These are phyloP conservation scores for Nakaseomyces nivariensis DNA, from an alignment of 1,139 yeast species.

Conservation along the genomic window DNA sequence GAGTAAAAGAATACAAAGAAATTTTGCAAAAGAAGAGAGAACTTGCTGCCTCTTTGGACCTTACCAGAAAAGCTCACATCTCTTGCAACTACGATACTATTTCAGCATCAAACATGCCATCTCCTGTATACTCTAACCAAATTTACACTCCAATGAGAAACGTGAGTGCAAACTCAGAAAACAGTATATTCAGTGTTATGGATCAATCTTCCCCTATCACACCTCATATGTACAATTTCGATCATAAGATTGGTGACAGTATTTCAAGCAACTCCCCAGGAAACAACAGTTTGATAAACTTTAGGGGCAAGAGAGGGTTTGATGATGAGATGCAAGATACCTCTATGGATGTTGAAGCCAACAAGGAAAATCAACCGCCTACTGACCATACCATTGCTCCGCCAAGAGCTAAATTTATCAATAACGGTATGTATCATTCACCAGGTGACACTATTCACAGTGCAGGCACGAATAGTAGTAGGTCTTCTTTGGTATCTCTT, in stretches of 20 bases:
- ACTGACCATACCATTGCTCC: conserved; percentile 9
- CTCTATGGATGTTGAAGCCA: conserved; percentile 6
- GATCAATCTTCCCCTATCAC: conserved; percentile 23
- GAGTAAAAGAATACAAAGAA: conserved; percentile 18
- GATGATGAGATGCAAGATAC: conserved; percentile 4
- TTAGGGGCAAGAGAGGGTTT: conserved; percentile 6
- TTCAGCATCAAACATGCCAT: conserved; percentile 12
- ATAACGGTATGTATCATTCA: conserved; percentile 17
- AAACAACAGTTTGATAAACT: conserved; percentile 13
- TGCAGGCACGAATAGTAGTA: conserved; percentile 12
- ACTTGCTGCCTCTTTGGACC: conserved; percentile 21
- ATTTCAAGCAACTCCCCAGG: conserved; percentile 15
- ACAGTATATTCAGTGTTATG: conserved; percentile 20
- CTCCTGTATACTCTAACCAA: conserved; percentile 20
- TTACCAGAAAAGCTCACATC: conserved; percentile 17
- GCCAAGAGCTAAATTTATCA: conserved; percentile 21
- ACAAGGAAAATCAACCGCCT: conserved; percentile 14
- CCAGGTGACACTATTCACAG: conserved; percentile 13
- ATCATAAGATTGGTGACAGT: conserved; percentile 8
- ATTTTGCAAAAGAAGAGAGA: conserved; percentile 21
- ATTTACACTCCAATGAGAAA: conserved; percentile 27
- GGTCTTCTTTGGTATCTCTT: conserved; percentile 20
- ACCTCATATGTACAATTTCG: conserved; percentile 21
- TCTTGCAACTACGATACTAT: conserved; percentile 4
- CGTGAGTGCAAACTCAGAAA: conserved; percentile 20